Evolutionary conservation across 495 filamentous ascomycete species (phyloP).

Genomic region (Wilcoxina mikolae): DNA sequence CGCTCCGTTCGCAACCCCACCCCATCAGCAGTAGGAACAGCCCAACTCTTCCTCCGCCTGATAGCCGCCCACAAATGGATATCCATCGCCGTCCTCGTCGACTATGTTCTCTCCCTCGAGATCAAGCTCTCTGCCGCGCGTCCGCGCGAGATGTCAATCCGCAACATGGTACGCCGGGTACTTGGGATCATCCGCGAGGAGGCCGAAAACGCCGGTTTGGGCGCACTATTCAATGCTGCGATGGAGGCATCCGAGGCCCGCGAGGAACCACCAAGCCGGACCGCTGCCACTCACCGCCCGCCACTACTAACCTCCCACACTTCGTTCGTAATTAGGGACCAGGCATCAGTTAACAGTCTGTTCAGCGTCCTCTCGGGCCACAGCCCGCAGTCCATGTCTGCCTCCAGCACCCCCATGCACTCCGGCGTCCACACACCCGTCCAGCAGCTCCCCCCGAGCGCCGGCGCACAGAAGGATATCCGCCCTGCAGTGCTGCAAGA

Average conservation of each 20-base stretch:
- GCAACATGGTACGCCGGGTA: slow-evolving; percentile 82
- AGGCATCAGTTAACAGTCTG: slow-evolving; percentile 19
- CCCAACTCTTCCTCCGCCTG: slow-evolving; percentile 68
- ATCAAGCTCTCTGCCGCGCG: slow-evolving; percentile 61
- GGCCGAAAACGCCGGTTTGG: slow-evolving; percentile 62
- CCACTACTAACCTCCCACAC: slow-evolving; percentile 39
- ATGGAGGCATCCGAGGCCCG: slow-evolving; percentile 25
- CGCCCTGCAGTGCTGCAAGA: slow-evolving; percentile 27
- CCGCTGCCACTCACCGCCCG: slow-evolving; percentile 14
- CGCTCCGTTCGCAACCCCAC: slow-evolving; percentile 75
- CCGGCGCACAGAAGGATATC: slow-evolving; percentile 8
- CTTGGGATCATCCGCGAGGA: slow-evolving; percentile 85
- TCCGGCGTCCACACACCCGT: slow-evolving; percentile 13
- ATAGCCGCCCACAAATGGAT: slow-evolving; percentile 56
- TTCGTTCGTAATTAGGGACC: slow-evolving; percentile 34
- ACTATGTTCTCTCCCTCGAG: slow-evolving; percentile 60
- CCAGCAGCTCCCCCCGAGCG: slow-evolving; percentile 8
- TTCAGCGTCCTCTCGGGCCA: slow-evolving; percentile 23
- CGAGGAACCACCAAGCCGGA: not conserved
- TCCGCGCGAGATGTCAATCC: slow-evolving; percentile 76
- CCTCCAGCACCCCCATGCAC: slow-evolving; percentile 13
- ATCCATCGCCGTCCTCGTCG: slow-evolving; percentile 61
- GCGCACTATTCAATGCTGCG: slow-evolving; percentile 42
- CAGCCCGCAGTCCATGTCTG: slow-evolving; percentile 18
- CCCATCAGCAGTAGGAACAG: slow-evolving; percentile 79